A percentile compares a stretch with the other conserved stretches of the same genome.
These are phyloP conservation scores for Fusarium phyllophilum DNA, from an alignment of 2,329 filamentous ascomycete genomes.

Conservation along the genomic window DNA sequence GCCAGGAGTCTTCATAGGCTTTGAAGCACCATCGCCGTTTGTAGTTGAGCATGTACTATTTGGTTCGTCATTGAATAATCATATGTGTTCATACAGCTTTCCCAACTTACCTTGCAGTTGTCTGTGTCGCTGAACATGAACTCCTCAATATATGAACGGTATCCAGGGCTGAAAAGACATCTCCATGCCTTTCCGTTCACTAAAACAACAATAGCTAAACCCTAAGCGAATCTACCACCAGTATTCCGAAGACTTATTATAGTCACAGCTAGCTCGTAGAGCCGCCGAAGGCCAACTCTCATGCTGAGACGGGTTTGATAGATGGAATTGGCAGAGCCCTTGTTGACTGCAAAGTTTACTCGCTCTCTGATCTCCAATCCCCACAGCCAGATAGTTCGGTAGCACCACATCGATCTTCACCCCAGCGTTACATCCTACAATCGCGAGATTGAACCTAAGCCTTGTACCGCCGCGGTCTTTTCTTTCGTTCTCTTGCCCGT, in stretches of 20 bases:
- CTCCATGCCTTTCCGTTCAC: background rate
- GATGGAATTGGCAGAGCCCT: background rate
- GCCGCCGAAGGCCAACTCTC: background rate
- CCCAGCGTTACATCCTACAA: accelerated
- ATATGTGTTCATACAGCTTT: background rate
- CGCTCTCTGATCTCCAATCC: background rate
- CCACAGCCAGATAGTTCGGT: accelerated
- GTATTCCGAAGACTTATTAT: accelerated
- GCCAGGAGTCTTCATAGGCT: background rate
- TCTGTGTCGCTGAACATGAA: background rate
- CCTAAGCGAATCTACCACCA: no score
- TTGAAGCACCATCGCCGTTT: background rate
- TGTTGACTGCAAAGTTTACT: background rate
- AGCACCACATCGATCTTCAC: background rate
- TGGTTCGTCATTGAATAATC: background rate
- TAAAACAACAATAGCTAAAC: background rate
- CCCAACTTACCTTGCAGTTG: background rate
- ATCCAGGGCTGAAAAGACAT: background rate
- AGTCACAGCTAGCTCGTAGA: background rate
- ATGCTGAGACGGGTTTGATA: background rate
- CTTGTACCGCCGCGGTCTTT: background rate
- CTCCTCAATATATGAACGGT: background rate
- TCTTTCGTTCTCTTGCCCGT: background rate
- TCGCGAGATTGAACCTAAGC: background rate
- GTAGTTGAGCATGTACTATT: background rate